Percentiles rank a stretch among this genome's conserved stretches.
Evolutionary conservation across 208 protist genomes (phyloP).

Genomic region (Endotrypanum monterogeii): DNA sequence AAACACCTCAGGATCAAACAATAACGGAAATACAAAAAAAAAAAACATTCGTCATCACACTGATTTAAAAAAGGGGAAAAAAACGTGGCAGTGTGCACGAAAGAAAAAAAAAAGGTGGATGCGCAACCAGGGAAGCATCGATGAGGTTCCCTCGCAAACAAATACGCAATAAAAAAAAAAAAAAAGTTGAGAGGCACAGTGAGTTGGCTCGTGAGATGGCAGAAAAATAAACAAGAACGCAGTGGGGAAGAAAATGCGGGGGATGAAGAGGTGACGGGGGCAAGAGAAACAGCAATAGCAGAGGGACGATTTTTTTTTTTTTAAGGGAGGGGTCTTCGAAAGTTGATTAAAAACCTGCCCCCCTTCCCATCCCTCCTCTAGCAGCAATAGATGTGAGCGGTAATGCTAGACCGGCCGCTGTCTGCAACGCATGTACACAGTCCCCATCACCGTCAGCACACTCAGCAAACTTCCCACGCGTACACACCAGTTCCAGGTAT

Average conservation of each 20-base stretch:
- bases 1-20: too few relatives aligned
- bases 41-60: too few relatives aligned
- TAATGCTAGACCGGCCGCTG: slow-evolving; percentile 1
- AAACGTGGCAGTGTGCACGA: too few relatives aligned
- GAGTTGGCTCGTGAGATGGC: background rate
- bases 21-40: too few relatives aligned
- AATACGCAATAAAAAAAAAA: background rate
- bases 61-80: too few relatives aligned
- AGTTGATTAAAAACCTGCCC: background rate
- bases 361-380: background rate
- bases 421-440: slow-evolving; percentile 15
- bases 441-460: slow-evolving; percentile 10
- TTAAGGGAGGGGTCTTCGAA: background rate
- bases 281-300: background rate
- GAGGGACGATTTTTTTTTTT: background rate
- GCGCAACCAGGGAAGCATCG: too few relatives aligned
- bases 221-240: too few relatives aligned
- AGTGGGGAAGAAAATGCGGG: background rate
- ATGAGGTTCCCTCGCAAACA: background rate
- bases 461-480: slow-evolving; percentile 18
- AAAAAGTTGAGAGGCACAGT: background rate
- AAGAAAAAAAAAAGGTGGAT: background rate
- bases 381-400: background rate
- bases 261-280: background rate
- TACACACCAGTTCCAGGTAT: slow-evolving; percentile 24